These are phyloP conservation scores for Monosporascus sp. DNA, from an alignment of 2,329 filamentous ascomycete genomes.

Conservation along the genomic window DNA sequence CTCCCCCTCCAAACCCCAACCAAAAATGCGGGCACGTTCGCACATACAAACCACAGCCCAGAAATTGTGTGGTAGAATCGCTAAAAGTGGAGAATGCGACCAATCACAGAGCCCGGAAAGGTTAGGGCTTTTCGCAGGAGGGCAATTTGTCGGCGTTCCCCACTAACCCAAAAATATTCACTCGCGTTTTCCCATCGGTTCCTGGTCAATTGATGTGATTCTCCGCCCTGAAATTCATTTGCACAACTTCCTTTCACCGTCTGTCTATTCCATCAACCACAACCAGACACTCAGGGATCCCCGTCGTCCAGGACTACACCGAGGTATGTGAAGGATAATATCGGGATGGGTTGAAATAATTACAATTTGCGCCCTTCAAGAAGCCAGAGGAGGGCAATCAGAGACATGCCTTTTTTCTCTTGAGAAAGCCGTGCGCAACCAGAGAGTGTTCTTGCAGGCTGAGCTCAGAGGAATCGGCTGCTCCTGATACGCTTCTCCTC, in stretches of 20 bases:
- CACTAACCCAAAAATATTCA: not conserved
- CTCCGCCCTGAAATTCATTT: conserved; percentile 21
- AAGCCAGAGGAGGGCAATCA: conserved; percentile 62
- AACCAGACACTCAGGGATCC: conserved; percentile 11
- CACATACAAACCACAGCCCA: not conserved
- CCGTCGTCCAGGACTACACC: conserved; percentile 16
- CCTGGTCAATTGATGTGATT: not conserved
- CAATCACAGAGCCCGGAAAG: not conserved
- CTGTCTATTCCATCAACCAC: conserved; percentile 18
- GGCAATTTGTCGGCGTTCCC: not conserved
- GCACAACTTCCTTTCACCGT: conserved; percentile 9
- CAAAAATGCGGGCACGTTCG: not conserved
- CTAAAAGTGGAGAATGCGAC: not conserved
- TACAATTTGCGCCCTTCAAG: conserved; percentile 34
- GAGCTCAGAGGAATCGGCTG: conserved; percentile 11
- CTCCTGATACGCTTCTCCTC: conserved; percentile 58
- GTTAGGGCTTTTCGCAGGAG: not conserved
- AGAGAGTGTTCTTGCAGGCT: conserved; percentile 12
- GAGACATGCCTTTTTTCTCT: conserved; percentile 14
- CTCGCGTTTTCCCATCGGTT: not conserved
- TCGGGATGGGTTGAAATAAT: conserved; percentile 28
- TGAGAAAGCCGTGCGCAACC: not conserved
- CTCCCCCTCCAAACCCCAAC: too few species aligned
- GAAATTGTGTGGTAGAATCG: not conserved
- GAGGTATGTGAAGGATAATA: conserved; percentile 40